These are phyloP conservation scores for Mycena rosella DNA, from an alignment of 768 basidiomycete genomes.

Conservation along the genomic window DNA sequence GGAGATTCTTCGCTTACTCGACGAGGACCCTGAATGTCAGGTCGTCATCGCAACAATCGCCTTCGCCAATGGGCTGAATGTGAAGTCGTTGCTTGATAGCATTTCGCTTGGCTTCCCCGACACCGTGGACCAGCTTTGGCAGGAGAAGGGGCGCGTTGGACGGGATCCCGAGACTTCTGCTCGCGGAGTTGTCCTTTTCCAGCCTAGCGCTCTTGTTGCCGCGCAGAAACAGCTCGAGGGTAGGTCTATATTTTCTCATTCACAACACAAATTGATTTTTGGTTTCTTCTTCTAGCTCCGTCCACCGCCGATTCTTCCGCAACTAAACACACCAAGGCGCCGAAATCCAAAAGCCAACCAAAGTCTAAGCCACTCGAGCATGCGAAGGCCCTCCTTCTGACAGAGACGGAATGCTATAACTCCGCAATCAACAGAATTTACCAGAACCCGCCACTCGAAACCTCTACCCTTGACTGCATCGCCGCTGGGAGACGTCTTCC, in stretches of 20 bases:
- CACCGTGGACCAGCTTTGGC: too few relatives aligned
- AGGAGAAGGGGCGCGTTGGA: too few relatives aligned
- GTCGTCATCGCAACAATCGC: too few relatives aligned
- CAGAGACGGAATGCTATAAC: neutral
- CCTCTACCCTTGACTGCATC: conserved; percentile 25
- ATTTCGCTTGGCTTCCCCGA: too few relatives aligned
- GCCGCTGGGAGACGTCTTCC: conserved; percentile 18
- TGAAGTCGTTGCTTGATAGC: too few relatives aligned
- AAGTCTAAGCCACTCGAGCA: neutral
- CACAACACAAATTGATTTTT: neutral
- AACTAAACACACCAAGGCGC: too few relatives aligned
- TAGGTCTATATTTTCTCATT: neutral
- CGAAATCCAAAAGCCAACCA: too few relatives aligned
- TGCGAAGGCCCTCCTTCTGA: neutral
- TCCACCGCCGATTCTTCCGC: neutral
- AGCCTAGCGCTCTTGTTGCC: neutral
- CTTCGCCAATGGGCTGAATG: too few relatives aligned
- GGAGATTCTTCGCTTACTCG: too few relatives aligned
- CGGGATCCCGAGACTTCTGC: neutral
- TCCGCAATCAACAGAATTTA: conserved; percentile 11
- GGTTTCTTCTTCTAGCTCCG: neutral
- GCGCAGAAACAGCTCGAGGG: neutral
- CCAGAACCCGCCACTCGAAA: too few relatives aligned
- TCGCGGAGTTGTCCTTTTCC: conserved; percentile 1
- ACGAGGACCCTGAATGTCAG: too few relatives aligned